Conservation (phyloP, 345 rosid species). For the Pugionium dolabratum region DNA sequence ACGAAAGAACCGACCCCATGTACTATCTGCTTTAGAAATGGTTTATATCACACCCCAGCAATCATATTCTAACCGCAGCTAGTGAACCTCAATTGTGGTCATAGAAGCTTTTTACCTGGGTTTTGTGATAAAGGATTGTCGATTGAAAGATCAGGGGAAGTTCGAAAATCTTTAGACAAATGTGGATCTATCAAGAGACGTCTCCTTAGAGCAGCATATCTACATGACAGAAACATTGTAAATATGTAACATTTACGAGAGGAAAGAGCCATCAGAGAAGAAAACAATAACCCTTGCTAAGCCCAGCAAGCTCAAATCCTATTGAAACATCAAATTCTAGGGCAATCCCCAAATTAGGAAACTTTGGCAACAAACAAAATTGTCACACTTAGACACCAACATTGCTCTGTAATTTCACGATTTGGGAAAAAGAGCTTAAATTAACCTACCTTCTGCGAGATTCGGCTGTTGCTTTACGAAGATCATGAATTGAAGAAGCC, state of each 20-base stretch:
- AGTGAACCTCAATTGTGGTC: too few species aligned
- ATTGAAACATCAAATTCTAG: too few species aligned
- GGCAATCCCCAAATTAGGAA: background rate
- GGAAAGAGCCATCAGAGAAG: background rate
- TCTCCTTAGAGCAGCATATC: slow-evolving; percentile 86
- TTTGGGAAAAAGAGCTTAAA: too few species aligned
- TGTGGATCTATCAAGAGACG: slow-evolving; percentile 81
- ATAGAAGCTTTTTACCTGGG: slow-evolving; percentile 57
- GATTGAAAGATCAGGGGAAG: slow-evolving; percentile 64
- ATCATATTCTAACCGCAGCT: background rate
- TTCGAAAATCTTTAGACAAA: slow-evolving; percentile 57
- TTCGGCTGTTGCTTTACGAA: slow-evolving; percentile 83
- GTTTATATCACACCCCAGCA: too few species aligned
- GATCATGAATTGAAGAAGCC: slow-evolving; percentile 66
- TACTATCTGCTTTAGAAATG: slow-evolving; percentile 61
- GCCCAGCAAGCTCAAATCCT: slow-evolving; percentile 10
- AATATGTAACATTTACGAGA: background rate
- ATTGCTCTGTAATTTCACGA: background rate
- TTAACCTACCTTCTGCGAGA: slow-evolving; percentile 70
- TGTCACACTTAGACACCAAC: background rate
- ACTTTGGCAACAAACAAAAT: background rate
- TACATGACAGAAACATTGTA: slow-evolving; percentile 23
- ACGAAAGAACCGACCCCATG: slow-evolving; percentile 92
- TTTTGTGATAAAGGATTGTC: slow-evolving; percentile 96
- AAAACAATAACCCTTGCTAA: background rate